Base-by-base conservation (phyloP, 148 eudicot genomes). In the Fagopyrum tataricum region DNA sequence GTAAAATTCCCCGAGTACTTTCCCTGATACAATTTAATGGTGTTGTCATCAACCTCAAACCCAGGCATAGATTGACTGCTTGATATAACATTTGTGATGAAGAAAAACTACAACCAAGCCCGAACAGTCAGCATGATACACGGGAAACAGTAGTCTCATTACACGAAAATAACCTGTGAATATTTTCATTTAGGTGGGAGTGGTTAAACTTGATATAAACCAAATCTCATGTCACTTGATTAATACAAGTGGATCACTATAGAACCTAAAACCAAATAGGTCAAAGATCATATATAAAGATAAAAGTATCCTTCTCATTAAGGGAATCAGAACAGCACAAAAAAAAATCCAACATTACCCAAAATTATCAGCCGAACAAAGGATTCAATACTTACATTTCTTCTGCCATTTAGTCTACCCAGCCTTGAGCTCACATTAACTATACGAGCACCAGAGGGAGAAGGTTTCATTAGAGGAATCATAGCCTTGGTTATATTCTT, bases 401-500 rank as follows among this genome's bases (percentile, higher is more conserved):
- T 79, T 80, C 87, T 82, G 56, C 97, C 97, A 70, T 92, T 87
- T 67, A 88, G 78, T 84, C 97, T 84, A 74, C 97, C 99, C 70
- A 95, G 81, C 76, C 96, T 80, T 73, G 99, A 95, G 84, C 88
- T 92, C 73, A 95, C 88, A 72, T 84, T 90, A 42, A 95, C 94
- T 58, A 95, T 95, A 61, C 96, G 97, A 68, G 97, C 87, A 66
- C 99, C 99, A 20, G 79, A 75, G 66, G 82, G 43, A 61, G 97
- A 88, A 71, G 86, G 88, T 79, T 85, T 90, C 97, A 95, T 86
- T 59, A 92, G 79, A 53, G 99, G 99, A 79, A 95, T 84, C 88
- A 92, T 78, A 73, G 99, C 94, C 81, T 88, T 79, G 56, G 83
- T 88, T 72, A 90, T 77, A 70, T 80, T 83, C 78, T 95, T 95